Base-by-base conservation (phyloP, 768 basidiomycete genomes). In the Rhizopogon vesiculosus region DNA sequence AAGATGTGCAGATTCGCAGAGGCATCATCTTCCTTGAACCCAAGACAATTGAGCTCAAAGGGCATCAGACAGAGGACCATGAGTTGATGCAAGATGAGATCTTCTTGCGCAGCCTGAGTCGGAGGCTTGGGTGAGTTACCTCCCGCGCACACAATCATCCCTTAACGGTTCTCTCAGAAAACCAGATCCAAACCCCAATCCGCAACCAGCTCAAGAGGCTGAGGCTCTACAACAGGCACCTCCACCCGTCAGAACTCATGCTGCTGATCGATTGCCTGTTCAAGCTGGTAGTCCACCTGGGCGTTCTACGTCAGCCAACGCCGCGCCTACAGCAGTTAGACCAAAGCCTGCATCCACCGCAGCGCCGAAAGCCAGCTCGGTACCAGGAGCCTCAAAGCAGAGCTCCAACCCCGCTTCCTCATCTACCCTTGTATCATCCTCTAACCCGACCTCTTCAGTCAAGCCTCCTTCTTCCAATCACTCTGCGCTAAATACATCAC, bases 1-100 rank as follows among this genome's bases (percentile, higher is more conserved):
- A 82, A 63, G 79, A 88, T 53, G 85, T 87, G 6, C 75, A 74
- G 25, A 77, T 92, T 29, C 81, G 85, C 19, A 76, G 81, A 40
- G 91, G 90, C 5, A 82, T 87, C 45, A 87, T 86, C 0, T 86
- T 89, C 55, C 82, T 98, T 6, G 86, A 92, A 61, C 90, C 91
- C 1, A 70, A 72, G 7, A 85, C 81, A 29, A 77, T 90, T 7
- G 73, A 71, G 3, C 64, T 89, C 55, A 76, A 84, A 58, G 88
- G 85, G 1, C 76, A 86, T 56, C 73, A 74, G 53, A 82, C 82
- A 7, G 83, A 82, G 29, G 89, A 91, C 45, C 78, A 85, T 25
- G 85, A 93, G 42, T 73, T 60, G 3, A 62, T 78, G 19, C 86
- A 84, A 51, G 78, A 80, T 29, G 66, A 67, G 1, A 73, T 85